These are phyloP conservation scores for Taxillus chinensis DNA, from an alignment of 164 flowering plant genomes.

Conservation along the genomic window DNA sequence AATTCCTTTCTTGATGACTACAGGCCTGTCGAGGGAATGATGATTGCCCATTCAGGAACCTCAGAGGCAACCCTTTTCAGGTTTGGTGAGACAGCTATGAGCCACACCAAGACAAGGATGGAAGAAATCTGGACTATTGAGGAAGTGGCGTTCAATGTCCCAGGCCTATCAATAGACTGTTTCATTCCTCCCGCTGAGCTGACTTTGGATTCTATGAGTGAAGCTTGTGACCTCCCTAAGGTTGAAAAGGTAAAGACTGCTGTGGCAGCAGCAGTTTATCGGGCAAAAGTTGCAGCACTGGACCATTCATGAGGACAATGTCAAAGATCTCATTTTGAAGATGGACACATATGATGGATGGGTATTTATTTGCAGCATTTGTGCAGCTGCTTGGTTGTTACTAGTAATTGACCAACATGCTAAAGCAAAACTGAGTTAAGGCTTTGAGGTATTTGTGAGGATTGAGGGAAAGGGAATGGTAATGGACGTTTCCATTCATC, in stretches of 20 bases:
- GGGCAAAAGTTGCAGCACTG: conserved; percentile 21
- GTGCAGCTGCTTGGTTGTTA: too few species aligned
- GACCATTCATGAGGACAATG: conserved; percentile 9
- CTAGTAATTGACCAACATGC: too few species aligned
- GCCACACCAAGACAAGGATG: conserved; percentile 65
- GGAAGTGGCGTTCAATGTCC: conserved; percentile 62
- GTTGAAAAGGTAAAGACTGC: conserved; percentile 13
- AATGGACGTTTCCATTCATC: too few species aligned
- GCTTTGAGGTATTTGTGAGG: too few species aligned
- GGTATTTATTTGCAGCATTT: too few species aligned
- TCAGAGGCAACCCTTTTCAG: conserved; percentile 54
- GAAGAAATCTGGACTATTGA: conserved; percentile 66
- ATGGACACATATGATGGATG: conserved; percentile 1
- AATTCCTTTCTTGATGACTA: conserved; percentile 56
- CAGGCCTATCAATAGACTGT: conserved; percentile 55
- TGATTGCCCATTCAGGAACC: conserved; percentile 60
- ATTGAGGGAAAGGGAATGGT: too few species aligned
- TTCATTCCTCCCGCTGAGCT: conserved; percentile 54
- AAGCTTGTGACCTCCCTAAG: conserved; percentile 19
- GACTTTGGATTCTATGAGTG: conserved; percentile 14
- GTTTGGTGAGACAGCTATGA: conserved; percentile 67
- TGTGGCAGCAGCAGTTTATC: conserved; percentile 15
- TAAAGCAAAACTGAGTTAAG: too few species aligned
- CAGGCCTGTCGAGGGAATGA: conserved; percentile 53
- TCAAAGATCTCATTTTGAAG: conserved; percentile 4